Conservation (phyloP, 192 early-diverging fungal species). For the Entomortierella beljakovae region DNA sequence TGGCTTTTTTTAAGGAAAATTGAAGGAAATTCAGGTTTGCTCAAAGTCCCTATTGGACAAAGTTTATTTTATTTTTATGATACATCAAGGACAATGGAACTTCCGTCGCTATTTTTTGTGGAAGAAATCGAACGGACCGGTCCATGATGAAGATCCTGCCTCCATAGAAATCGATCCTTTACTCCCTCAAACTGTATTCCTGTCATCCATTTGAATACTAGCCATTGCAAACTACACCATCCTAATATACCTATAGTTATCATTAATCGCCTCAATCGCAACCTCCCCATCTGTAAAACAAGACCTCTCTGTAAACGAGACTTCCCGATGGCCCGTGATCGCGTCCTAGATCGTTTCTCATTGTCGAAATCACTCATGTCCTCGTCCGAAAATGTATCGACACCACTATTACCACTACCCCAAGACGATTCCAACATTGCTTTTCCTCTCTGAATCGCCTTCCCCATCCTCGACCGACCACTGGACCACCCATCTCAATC, state of each 20-base stretch:
- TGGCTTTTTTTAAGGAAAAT: no score
- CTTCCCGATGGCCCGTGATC: constrained; percentile 37
- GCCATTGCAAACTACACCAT: constrained; percentile 28
- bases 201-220: constrained; percentile 47
- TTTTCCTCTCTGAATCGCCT: constrained; percentile 20
- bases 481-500: constrained; percentile 56
- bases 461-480: constrained; percentile 43
- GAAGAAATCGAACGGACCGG: constrained; percentile 1
- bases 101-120: background rate
- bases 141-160: constrained; percentile 24
- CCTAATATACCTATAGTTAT: constrained; percentile 10
- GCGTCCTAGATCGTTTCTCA: constrained; percentile 37
- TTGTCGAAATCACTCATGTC: constrained; percentile 9
- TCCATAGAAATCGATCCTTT: constrained; percentile 35
- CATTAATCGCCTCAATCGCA: constrained; percentile 22
- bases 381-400: constrained; percentile 1
- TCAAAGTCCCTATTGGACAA: no score
- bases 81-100: constrained; percentile 17
- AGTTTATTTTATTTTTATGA: no score
- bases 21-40: no score
- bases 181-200: constrained; percentile 34
- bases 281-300: constrained; percentile 36
- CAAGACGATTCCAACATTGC: constrained; percentile 19
- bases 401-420: background rate
- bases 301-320: constrained; percentile 22